phyloP scores from a whole-genome alignment of 371 early-diverging fungal species.

The Apophysomyces trapeziformis region DNA sequence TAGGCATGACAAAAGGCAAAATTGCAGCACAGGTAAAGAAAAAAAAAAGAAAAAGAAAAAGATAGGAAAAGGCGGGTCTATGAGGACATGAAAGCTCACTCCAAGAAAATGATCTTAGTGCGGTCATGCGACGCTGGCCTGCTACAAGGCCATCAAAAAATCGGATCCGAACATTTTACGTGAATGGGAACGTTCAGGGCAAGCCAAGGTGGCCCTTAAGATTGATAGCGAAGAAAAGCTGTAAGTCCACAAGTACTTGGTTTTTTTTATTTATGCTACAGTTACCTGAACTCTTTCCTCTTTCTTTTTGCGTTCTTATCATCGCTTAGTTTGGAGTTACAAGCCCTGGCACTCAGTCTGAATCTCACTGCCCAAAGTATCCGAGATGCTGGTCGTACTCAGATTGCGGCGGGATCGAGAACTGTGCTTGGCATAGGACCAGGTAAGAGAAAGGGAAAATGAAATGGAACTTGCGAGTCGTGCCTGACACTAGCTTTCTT shows the following conservation, averaged over 20 bases:
- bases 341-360: conserved; percentile 67
- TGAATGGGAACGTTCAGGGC: conserved; percentile 82
- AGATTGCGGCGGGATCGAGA: conserved; percentile 93
- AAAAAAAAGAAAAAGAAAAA: neutral
- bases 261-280: too few relatives aligned
- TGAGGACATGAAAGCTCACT: too few relatives aligned
- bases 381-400: conserved; percentile 97
- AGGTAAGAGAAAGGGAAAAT: conserved; percentile 46
- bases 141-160: conserved; percentile 70
- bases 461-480: neutral
- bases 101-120: conserved; percentile 52
- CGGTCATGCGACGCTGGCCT: conserved; percentile 92
- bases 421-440: conserved; percentile 98
- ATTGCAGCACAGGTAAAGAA: conserved; percentile 83
- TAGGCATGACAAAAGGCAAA: conserved; percentile 96
- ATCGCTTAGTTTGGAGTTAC: conserved; percentile 66
- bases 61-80: neutral
- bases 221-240: conserved; percentile 80
- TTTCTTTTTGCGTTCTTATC: conserved; percentile 6
- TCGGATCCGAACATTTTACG: conserved; percentile 61
- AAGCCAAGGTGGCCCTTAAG: conserved; percentile 89
- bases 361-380: conserved; percentile 85
- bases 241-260: conserved; percentile 36
- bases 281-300: too few relatives aligned
- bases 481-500: neutral